A percentile compares a stretch with the other conserved stretches of the same genome.
Evolutionary conservation across 169 alveolate species (phyloP).

Genomic region (Besnoitia besnoiti): DNA sequence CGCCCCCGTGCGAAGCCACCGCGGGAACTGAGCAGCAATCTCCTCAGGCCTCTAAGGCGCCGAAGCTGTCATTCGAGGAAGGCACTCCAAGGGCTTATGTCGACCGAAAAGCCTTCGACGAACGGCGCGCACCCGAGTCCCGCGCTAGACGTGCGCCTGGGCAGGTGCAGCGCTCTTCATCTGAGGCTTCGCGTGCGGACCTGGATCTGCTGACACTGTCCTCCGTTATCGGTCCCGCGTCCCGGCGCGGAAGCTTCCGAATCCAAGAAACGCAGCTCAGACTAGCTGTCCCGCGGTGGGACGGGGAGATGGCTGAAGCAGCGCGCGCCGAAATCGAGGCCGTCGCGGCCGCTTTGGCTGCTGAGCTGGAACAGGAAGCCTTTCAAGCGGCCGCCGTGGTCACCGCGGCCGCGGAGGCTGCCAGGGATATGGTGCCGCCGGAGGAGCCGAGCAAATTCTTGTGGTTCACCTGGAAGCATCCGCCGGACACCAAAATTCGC

Average conservation of each 20-base stretch:
- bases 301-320: conserved; percentile 5
- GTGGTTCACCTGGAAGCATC: not conserved
- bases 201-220: not conserved
- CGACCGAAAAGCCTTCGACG: not conserved
- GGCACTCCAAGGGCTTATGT: not conserved
- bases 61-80: no score
- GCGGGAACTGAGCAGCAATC: not conserved
- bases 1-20: not conserved
- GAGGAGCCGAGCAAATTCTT: not conserved
- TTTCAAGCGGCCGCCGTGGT: conserved; percentile 17
- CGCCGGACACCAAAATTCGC: not conserved
- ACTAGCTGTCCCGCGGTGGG: not conserved
- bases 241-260: conserved; percentile 14
- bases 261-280: conserved; percentile 13
- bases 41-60: not conserved
- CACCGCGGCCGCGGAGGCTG: conserved; percentile 41
- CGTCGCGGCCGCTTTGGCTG: conserved; percentile 15
- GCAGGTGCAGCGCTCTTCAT: not conserved
- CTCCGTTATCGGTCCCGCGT: not conserved
- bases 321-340: not conserved
- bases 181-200: not conserved
- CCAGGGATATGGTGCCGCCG: not conserved
- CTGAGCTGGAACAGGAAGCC: conserved; percentile 29
- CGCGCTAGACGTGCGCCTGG: no score
- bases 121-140: no score